phyloP scores from a whole-genome alignment of 129 eudicot genomes.

The Smallanthus sonchifolius region DNA sequence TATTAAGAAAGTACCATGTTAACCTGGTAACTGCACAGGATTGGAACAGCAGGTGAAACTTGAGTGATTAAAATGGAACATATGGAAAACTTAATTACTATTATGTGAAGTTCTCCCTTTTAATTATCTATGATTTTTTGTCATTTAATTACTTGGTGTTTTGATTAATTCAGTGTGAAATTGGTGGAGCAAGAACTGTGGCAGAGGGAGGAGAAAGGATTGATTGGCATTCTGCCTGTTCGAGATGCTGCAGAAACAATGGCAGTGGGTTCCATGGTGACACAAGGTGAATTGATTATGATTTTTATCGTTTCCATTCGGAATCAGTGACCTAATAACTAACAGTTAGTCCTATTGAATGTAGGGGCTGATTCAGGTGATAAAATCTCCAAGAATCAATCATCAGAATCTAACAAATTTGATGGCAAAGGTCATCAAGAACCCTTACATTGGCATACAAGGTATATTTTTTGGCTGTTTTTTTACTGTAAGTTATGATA shows the following conservation, averaged over 20 bases:
- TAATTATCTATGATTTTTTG: background rate
- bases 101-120: background rate
- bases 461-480: slow-evolving; percentile 37
- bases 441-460: slow-evolving; percentile 80
- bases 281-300: slow-evolving; percentile 42
- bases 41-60: no score
- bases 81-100: no score
- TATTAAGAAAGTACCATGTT: no score
- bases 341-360: slow-evolving; percentile 17
- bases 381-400: slow-evolving; percentile 43
- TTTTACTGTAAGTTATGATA: background rate
- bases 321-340: background rate
- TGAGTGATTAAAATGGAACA: no score
- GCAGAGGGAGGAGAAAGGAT: slow-evolving; percentile 94
- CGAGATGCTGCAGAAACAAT: slow-evolving; percentile 65
- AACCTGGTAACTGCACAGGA: no score
- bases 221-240: slow-evolving; percentile 88
- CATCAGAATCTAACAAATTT: slow-evolving; percentile 46
- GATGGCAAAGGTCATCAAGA: slow-evolving; percentile 70
- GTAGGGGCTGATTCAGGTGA: slow-evolving; percentile 53
- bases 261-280: slow-evolving; percentile 38
- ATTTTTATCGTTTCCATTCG: background rate
- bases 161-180: slow-evolving; percentile 52
- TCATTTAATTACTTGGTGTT: background rate
- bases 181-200: slow-evolving; percentile 90